Base-by-base conservation (phyloP, 2,329 filamentous ascomycete genomes). In the Paramyrothecium roridum region DNA sequence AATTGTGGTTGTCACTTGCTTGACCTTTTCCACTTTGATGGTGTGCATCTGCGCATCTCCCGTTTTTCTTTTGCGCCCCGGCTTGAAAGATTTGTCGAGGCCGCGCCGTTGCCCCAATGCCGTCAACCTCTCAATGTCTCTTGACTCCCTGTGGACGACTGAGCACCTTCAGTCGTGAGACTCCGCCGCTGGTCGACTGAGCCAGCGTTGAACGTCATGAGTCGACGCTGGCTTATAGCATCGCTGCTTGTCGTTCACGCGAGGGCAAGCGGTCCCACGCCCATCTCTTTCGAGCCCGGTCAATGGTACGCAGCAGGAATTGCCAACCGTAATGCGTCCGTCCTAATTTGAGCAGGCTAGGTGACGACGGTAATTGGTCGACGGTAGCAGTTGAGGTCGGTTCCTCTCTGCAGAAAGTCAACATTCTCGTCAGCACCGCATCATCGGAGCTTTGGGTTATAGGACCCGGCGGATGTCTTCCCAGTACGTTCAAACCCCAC, bases 391-490 rank as follows among this genome's bases (percentile, higher is more conserved):
- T 92, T 49, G 57, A 62, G 7, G 57, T 81, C 74, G 62, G 77
- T 81, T 70, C 73, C 20, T 61, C 69, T 11, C 63, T 63, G 8
- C 66, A 73, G 53, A 30, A 61, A 11, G 64, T 77, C 56, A 68
- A 74, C 60, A 68, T 78, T 33, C 65, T 78, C 13, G 78, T 87
- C 52, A 90, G 86, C 64, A 91, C 88, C 7, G 80, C 82, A 13
- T 78, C 86, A 46, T 89, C 89, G 37, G 87, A 91, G 69, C 85
- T 87, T 47, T 91, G 88, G 87, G 80, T 84, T 3, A 75, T 91
- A 43, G 78, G 85, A 52, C 73, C 79, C 1, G 76, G 78, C 56
- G 86, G 84, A 54, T 88, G 85, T 60, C 59, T 68, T 59, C 63
- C 69, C 46, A 74, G 80, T 81, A 76, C 63, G 76, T 73, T 26